Base-by-base conservation (phyloP, 441 rosid genomes). In the Populus hybrid region DNA sequence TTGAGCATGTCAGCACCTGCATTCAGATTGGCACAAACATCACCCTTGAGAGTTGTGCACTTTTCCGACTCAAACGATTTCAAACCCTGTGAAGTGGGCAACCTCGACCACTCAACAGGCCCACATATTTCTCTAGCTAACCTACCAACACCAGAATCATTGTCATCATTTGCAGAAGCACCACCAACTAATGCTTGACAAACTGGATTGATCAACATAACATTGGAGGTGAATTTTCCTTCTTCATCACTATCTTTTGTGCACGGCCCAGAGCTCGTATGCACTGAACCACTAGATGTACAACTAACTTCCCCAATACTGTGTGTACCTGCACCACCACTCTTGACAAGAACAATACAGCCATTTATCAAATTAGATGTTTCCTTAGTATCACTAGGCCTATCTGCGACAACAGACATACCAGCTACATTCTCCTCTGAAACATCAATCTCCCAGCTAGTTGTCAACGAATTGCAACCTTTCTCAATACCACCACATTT, bases 1-100 rank as follows among this genome's bases (percentile, higher is more conserved):
- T 84, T 91, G 69, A 91, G 92, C 78, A 81, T 73, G 74, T 87
- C 91, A 75, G 80, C 85, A 23, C 77, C 85, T 10, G 75, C 69
- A 69, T 79, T 78, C 73, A 77, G 78, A 83, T 86, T 82, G 73
- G 67, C 79, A 81, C 77, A 67, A 64, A 65, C 87, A 77, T 83
- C 79, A 74, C 67, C 77, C 74, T 86, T 82, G 71, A 82, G 82
- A 38, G 69, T 69, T 4, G 83, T 81, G 81, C 95, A 90, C 72
- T 88, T 88, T 54, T 73, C 86, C 73, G 90, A 82, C 72, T 78
- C 88, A 70, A 89, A 89, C 7, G 87, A 77, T 67, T 79, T 83
- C 30, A 82, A 81, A 77, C 79, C 72, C 80, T 82, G 89, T 14
- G 91, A 76, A 71, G 75, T 73, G 68, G 87, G 87, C 85, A 89